Evolutionary conservation across 78 protist species (phyloP).

Genomic region (Creolimax fragrantissima): DNA sequence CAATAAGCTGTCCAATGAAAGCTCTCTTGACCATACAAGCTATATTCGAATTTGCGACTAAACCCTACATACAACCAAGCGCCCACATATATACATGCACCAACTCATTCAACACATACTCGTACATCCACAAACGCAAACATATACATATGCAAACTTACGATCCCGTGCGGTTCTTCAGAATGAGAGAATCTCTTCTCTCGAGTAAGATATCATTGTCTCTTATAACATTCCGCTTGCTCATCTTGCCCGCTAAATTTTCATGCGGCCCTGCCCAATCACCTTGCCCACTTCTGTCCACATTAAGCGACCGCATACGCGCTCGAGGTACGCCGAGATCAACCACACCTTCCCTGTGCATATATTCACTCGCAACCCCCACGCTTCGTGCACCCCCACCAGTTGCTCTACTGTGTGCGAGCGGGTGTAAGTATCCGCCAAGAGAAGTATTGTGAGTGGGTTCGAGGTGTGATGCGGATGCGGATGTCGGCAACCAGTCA

Average conservation of each 20-base stretch:
- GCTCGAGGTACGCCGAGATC: background rate
- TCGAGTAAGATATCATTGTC: background rate
- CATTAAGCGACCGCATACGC: background rate
- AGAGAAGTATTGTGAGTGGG: background rate
- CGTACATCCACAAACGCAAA: too few species aligned
- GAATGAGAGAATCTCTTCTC: background rate
- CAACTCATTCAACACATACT: too few species aligned
- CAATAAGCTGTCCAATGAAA: background rate
- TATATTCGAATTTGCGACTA: background rate
- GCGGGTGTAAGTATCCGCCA: background rate
- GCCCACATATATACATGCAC: background rate
- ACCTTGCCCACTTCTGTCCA: background rate
- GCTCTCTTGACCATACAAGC: background rate
- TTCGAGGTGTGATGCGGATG: background rate
- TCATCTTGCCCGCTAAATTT: background rate
- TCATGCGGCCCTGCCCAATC: background rate
- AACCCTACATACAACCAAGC: background rate
- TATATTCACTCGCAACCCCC: background rate
- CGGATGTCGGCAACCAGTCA: background rate
- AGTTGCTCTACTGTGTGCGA: background rate
- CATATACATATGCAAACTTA: background rate
- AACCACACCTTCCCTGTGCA: too few species aligned
- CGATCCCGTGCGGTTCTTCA: background rate
- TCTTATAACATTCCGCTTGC: background rate
- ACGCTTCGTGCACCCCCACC: background rate